A percentile compares a stretch with the other conserved stretches of the same genome.
Conservation (phyloP, 768 basidiomycete species). For the Leucocoprinus sp. region DNA sequence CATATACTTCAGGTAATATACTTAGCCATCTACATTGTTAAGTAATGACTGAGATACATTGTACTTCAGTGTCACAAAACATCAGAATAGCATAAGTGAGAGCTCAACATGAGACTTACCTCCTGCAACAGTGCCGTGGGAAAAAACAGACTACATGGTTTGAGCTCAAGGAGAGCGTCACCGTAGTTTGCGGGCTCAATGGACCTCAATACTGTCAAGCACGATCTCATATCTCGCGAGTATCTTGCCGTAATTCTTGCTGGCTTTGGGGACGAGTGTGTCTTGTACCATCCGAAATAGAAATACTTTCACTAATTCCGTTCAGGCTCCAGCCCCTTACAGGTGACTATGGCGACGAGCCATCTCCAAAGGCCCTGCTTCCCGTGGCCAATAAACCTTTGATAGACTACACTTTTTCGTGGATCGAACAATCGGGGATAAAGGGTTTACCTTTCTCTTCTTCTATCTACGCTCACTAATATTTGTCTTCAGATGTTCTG, state of each 20-base stretch:
- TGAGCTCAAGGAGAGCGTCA: neutral
- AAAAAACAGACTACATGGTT: too few relatives aligned
- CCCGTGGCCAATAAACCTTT: slow-evolving; percentile 85
- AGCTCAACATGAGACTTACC: too few relatives aligned
- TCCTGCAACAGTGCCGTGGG: too few relatives aligned
- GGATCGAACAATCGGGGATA: slow-evolving; percentile 84
- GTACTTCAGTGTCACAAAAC: too few relatives aligned
- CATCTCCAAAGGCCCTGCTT: slow-evolving; percentile 80
- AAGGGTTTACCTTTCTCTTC: slow-evolving; percentile 40
- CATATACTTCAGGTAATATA: too few relatives aligned
- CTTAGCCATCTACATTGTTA: too few relatives aligned
- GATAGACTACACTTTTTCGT: slow-evolving; percentile 73
- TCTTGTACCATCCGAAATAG: slow-evolving; percentile 6
- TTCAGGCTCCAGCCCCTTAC: slow-evolving; percentile 67
- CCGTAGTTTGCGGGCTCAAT: too few relatives aligned
- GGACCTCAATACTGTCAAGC: slow-evolving; percentile 55
- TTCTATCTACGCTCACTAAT: slow-evolving; percentile 10
- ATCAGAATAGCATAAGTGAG: too few relatives aligned
- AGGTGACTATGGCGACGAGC: slow-evolving; percentile 68
- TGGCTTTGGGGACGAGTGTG: slow-evolving; percentile 89
- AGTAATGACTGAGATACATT: too few relatives aligned
- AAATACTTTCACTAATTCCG: slow-evolving; percentile 16
- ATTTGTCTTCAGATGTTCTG: slow-evolving; percentile 61
- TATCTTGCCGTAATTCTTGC: slow-evolving; percentile 85
- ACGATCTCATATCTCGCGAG: slow-evolving; percentile 53